These are phyloP conservation scores for Diutina sp. DNA, from an alignment of 1,139 yeast genomes.

Conservation along the genomic window DNA sequence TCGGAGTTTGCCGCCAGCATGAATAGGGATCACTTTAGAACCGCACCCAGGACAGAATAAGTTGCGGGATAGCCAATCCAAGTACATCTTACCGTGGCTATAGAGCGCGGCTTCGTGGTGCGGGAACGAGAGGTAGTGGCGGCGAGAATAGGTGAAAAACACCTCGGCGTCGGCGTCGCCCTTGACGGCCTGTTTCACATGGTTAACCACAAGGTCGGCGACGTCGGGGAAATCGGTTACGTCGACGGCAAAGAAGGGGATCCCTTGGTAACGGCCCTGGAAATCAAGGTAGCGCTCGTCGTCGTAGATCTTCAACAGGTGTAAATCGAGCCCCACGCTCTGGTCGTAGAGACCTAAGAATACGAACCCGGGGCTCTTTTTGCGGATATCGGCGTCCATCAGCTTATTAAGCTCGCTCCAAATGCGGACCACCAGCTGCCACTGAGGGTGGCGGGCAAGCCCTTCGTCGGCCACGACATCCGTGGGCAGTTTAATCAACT, in stretches of 20 bases:
- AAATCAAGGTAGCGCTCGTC: constrained; percentile 24
- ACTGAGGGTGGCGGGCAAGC: constrained; percentile 7
- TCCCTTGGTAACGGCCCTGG: constrained; percentile 48
- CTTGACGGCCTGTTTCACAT: neutral
- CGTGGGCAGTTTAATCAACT: constrained; percentile 6
- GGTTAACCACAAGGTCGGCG: constrained; percentile 10
- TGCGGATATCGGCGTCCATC: constrained; percentile 19
- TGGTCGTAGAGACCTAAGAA: constrained; percentile 62
- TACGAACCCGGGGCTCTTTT: constrained; percentile 32
- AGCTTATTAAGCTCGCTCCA: constrained; percentile 21
- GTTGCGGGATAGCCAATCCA: constrained; percentile 75
- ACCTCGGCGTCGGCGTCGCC: constrained; percentile 7
- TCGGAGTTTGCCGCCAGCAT: constrained; percentile 70
- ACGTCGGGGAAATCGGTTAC: constrained; percentile 25
- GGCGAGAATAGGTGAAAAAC: constrained; percentile 22
- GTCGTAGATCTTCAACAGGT: constrained; percentile 16
- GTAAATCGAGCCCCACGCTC: constrained; percentile 24
- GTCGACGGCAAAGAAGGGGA: constrained; percentile 71
- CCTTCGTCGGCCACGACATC: constrained; percentile 14
- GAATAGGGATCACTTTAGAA: constrained; percentile 47
- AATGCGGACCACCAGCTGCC: constrained; percentile 6
- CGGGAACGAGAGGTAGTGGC: constrained; percentile 22
- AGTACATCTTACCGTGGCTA: constrained; percentile 73
- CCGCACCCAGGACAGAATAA: constrained; percentile 89
- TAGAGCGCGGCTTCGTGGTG: constrained; percentile 49